Percentiles rank a stretch among this genome's conserved stretches.
Conservation (phyloP, 768 basidiomycete genomes). For the Brasilioporus rufonigricans region DNA sequence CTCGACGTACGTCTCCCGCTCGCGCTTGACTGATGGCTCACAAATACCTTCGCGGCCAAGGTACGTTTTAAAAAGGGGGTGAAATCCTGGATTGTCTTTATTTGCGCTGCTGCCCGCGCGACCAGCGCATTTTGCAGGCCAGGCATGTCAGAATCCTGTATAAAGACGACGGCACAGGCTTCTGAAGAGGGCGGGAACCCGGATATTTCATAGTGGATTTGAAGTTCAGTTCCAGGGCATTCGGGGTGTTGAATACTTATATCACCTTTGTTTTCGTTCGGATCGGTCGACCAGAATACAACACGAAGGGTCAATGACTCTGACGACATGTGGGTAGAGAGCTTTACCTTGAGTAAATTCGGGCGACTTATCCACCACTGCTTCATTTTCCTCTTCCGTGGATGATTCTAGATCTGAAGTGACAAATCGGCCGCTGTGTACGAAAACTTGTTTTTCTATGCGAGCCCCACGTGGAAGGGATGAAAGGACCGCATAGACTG, state of each 20-base stretch:
- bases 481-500: constrained; percentile 60
- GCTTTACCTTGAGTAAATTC: constrained; percentile 40
- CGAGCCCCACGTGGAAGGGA: constrained; percentile 69
- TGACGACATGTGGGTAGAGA: background rate
- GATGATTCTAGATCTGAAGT: constrained; percentile 28
- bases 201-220: constrained; percentile 50
- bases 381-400: constrained; percentile 35
- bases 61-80: constrained; percentile 22
- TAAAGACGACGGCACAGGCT: constrained; percentile 44
- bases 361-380: constrained; percentile 35
- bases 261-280: constrained; percentile 12
- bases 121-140: constrained; percentile 6
- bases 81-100: constrained; percentile 16
- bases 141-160: constrained; percentile 30
- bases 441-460: constrained; percentile 72
- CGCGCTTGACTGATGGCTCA: constrained; percentile 7
- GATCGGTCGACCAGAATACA: background rate
- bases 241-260: constrained; percentile 7
- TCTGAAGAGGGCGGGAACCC: constrained; percentile 38
- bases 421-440: constrained; percentile 64
- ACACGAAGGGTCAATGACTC: background rate
- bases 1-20: constrained; percentile 17
- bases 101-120: constrained; percentile 6
- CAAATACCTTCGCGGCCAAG: constrained; percentile 27
- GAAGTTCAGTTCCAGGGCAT: constrained; percentile 4